These are phyloP conservation scores for Citrus cavaleriei DNA, from an alignment of 345 rosid genomes.

Conservation along the genomic window DNA sequence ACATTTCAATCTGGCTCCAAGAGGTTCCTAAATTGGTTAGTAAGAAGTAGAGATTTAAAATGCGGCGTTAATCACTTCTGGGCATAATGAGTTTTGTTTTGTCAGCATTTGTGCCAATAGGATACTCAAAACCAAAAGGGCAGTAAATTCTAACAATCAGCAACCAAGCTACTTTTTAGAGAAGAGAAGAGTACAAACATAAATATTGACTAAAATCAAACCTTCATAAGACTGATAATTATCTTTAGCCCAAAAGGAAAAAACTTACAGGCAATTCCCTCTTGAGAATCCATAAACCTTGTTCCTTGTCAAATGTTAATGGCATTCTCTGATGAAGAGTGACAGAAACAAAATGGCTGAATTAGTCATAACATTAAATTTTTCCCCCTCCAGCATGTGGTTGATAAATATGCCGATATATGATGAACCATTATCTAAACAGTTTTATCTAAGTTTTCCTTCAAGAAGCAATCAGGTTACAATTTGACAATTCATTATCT, in stretches of 20 bases:
- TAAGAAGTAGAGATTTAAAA: neutral
- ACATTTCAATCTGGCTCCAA: neutral
- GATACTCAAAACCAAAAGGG: neutral
- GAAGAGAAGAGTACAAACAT: neutral
- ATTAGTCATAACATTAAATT: neutral
- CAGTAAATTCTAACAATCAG: neutral
- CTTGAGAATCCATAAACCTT: slow-evolving; percentile 58
- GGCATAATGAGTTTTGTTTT: neutral
- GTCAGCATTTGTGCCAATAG: neutral
- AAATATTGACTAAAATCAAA: neutral
- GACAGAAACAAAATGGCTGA: neutral
- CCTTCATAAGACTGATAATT: neutral
- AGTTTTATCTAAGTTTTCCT: neutral
- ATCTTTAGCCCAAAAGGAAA: neutral
- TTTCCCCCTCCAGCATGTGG: neutral
- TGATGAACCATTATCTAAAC: neutral
- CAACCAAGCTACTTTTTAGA: neutral
- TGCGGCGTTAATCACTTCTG: neutral
- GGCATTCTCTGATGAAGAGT: slow-evolving; percentile 57
- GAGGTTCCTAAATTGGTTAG: neutral
- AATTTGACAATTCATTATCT: neutral
- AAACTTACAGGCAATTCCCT: slow-evolving; percentile 70
- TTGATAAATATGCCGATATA: neutral
- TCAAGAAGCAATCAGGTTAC: neutral
- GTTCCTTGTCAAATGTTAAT: slow-evolving; percentile 48